Conservation (phyloP, 352 stramenopile genomes). For the Hyaloperonospora brassicae region DNA sequence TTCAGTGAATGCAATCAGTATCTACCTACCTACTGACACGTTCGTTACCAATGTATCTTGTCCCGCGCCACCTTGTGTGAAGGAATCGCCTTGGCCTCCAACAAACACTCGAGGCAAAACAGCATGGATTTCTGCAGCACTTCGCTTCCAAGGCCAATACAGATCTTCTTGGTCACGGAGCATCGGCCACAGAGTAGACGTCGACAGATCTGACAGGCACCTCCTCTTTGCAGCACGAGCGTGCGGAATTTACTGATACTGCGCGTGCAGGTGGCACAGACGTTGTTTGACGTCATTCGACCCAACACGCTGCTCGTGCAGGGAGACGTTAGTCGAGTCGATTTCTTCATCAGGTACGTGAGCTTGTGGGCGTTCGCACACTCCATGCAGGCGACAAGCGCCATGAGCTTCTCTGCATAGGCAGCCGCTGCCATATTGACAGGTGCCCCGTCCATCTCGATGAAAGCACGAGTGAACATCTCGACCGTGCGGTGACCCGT, state of each 20-base stretch:
- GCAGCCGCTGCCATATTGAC: constrained; percentile 23
- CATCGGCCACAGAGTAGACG: constrained; percentile 32
- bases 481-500: constrained; percentile 28
- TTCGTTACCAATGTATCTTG: constrained; percentile 21
- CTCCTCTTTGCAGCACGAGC: constrained; percentile 22
- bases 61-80: constrained; percentile 20
- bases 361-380: constrained; percentile 35
- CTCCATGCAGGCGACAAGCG: constrained; percentile 28
- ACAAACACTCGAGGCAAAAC: constrained; percentile 37
- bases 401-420: constrained; percentile 26
- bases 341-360: constrained; percentile 32
- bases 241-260: constrained; percentile 30
- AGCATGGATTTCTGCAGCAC: constrained; percentile 26
- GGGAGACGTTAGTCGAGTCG: constrained; percentile 15
- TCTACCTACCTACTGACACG: too few relatives aligned
- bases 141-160: constrained; percentile 20
- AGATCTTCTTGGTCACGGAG: constrained; percentile 36
- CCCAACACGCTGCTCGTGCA: constrained; percentile 10
- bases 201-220: constrained; percentile 31
- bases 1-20: too few relatives aligned
- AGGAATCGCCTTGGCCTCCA: constrained; percentile 34
- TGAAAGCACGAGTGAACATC: constrained; percentile 35
- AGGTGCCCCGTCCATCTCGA: constrained; percentile 30
- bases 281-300: constrained; percentile 14
- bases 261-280: constrained; percentile 28